Base-by-base conservation (phyloP, 352 stramenopile species). In the Globisporangium echinulatum region DNA sequence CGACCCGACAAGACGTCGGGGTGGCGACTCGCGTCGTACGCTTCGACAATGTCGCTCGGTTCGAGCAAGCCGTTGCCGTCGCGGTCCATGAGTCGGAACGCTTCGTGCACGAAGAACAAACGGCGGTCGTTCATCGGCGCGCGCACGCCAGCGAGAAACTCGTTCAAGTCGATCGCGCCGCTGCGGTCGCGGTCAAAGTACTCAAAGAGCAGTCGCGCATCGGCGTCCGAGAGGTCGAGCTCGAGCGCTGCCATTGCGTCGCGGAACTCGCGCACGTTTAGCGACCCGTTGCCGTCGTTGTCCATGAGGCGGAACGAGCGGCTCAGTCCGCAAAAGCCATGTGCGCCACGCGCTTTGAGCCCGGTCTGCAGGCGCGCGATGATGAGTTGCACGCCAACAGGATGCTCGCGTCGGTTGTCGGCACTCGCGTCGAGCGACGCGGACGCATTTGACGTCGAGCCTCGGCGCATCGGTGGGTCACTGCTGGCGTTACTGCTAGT, bases 1-100 rank as follows among this genome's bases (percentile, higher is more conserved):
- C 71, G 80, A 3, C 87, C 85, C 6, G 74, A 68, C 5, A 94
- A 49, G 47, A 97, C 90, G 37, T 94, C 87, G 4, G 90, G 90
- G 50, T 97, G 90, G 36, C 82, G 76, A 39, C 70, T 85, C 7
- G 87, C 86, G 56, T 96, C 82, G 64, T 96, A 97, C 13, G 68
- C 67, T 15, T 88, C 76, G 42, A 94, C 81, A 33, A 96, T 79
- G 59, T 92, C 82, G 44, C 79, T 83, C 9, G 83, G 79, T 63
- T 93, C 85, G 14, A 96, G 57, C 10, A 89, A 49, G 0, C 83
- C 81, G 43, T 86, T 89, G 33, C 79, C 72, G 52, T 87, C 69
- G 57, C 82, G 91, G 63, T 97, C 90, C 62, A 97, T 81, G 11
- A 78, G 75, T 4, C 69, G 62, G 48, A 97, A 98, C 14, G 89